phyloP scores from a whole-genome alignment of 257 asterid species.

The Agastache rugosa region DNA sequence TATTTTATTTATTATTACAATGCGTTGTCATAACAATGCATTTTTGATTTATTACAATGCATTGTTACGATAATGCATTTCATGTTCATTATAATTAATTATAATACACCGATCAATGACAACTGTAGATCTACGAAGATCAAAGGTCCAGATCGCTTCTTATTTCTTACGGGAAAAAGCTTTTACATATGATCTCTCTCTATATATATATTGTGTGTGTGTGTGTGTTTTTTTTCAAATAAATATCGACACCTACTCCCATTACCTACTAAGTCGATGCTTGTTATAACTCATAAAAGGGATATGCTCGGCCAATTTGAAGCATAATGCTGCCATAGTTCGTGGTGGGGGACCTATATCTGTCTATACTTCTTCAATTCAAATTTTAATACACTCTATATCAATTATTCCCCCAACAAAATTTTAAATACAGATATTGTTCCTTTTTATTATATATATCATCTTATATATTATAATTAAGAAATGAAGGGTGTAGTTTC shows the following conservation, averaged over 20 bases:
- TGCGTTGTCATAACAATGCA: too few relatives aligned
- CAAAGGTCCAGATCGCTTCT: too few relatives aligned
- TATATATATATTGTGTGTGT: neutral
- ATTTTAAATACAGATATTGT: neutral
- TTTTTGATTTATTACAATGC: too few relatives aligned
- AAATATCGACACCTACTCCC: constrained; percentile 24
- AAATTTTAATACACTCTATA: neutral
- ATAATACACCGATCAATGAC: too few relatives aligned
- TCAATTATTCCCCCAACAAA: neutral
- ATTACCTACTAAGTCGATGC: constrained; percentile 1
- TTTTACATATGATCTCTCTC: too few relatives aligned
- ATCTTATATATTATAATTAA: neutral
- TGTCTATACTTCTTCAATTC: neutral
- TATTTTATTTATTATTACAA: too few relatives aligned
- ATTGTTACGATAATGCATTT: too few relatives aligned
- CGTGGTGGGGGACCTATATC: constrained; percentile 39
- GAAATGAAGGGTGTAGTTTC: too few relatives aligned
- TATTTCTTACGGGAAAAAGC: too few relatives aligned
- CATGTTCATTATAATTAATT: too few relatives aligned
- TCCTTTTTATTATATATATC: neutral
- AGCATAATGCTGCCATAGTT: constrained; percentile 19
- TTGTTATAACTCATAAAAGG: constrained; percentile 19
- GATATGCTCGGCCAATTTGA: constrained; percentile 24
- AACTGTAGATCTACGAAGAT: too few relatives aligned
- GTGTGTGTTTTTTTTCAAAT: neutral